Evolutionary conservation across 2,329 filamentous ascomycete genomes (phyloP).

Genomic region (Bipolaris cookei): DNA sequence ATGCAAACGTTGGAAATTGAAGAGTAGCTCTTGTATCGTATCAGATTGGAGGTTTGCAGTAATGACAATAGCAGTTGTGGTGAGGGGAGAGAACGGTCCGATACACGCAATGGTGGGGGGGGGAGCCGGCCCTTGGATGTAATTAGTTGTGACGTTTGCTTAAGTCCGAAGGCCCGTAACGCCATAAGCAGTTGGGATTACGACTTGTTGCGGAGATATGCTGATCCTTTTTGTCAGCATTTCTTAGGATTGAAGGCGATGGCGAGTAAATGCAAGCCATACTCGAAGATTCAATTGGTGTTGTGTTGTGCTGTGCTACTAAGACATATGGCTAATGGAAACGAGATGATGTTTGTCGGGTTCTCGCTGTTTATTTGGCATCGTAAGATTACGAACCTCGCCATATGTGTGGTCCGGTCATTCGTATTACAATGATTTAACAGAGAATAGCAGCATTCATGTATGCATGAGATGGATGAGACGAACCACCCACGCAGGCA

Average conservation of each 20-base stretch:
- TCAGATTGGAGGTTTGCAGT: background rate
- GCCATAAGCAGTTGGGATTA: background rate
- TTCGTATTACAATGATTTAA: too few relatives aligned
- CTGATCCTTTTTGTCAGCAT: background rate
- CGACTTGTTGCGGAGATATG: background rate
- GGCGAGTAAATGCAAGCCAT: background rate
- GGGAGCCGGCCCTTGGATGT: background rate
- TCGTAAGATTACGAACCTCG: too few relatives aligned
- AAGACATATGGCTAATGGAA: background rate
- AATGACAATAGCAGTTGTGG: background rate
- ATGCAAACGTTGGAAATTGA: background rate
- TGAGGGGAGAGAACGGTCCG: background rate
- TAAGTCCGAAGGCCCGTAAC: background rate
- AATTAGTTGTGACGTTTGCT: slow-evolving; percentile 3
- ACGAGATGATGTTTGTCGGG: background rate
- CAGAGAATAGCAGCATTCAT: too few relatives aligned
- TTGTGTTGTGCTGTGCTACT: too few relatives aligned
- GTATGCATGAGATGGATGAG: too few relatives aligned
- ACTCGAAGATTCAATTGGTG: background rate
- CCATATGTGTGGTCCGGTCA: too few relatives aligned
- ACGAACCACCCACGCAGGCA: too few relatives aligned
- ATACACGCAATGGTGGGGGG: slow-evolving; percentile 7
- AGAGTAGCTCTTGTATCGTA: background rate
- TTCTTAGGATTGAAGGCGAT: background rate
- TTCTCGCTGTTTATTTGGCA: too few relatives aligned